A percentile compares a stretch with the other conserved stretches of the same genome.
Evolutionary conservation across 305 asterid species (phyloP).

Genomic region (Fraxinus platypoda): DNA sequence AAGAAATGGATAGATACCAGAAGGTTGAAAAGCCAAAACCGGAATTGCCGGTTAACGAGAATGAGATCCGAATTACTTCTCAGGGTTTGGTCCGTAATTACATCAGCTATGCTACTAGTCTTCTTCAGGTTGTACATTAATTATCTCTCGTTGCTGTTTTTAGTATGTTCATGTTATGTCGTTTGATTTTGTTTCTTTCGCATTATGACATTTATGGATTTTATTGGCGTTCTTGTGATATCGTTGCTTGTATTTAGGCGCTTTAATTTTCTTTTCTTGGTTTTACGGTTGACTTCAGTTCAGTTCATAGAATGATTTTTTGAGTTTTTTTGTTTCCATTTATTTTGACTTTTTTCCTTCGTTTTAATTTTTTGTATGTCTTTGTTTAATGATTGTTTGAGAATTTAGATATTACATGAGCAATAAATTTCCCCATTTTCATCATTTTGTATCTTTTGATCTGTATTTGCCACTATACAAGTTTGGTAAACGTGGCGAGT

Average conservation of each 20-base stretch:
- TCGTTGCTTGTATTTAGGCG: neutral
- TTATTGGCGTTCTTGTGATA: neutral
- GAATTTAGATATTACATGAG: neutral
- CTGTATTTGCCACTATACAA: neutral
- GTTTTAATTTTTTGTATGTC: too few species aligned
- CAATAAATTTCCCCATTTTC: neutral
- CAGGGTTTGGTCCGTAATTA: slow-evolving; percentile 82
- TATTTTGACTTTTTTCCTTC: neutral
- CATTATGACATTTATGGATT: neutral
- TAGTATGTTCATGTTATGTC: neutral
- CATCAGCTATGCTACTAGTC: slow-evolving; percentile 76
- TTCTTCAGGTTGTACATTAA: slow-evolving; percentile 57
- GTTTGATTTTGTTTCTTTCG: neutral
- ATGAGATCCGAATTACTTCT: slow-evolving; percentile 93
- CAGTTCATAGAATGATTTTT: neutral
- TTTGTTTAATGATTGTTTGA: neutral
- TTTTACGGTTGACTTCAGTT: neutral
- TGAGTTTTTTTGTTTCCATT: neutral
- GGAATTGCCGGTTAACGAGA: slow-evolving; percentile 72
- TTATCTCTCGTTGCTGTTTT: neutral
- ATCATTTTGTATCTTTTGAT: neutral
- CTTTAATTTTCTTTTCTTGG: neutral
- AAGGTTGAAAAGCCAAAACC: slow-evolving; percentile 88
- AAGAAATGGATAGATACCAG: slow-evolving; percentile 79
- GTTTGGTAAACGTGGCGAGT: neutral